Evolutionary conservation across 495 filamentous ascomycete species (phyloP), one percentile per base, ranked within the genome.

Genomic region (Penicillium ucsense): DNA sequence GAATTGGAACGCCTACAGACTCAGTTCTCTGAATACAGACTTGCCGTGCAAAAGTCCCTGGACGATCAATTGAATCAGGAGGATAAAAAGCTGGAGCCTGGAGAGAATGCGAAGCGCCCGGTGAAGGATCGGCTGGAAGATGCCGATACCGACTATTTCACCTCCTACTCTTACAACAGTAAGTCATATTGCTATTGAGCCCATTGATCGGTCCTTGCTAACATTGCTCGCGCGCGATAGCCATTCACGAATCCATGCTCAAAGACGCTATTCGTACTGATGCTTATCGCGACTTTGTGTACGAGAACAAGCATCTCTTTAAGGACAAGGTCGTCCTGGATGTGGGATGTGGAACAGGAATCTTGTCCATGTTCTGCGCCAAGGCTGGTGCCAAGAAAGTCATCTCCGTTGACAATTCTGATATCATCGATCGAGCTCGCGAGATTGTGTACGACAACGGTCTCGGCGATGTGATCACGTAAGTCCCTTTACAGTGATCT

Each of bases 321-420:
- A 83, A 85, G 65, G 85, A 84, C 62, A 94, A 94, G 72, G 77
- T 88, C 41, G 88, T 96, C 31, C 79, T 96, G 36, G 90, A 96
- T 64, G 88, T 96, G 38, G 90, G 90, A 43, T 95, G 89, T 60
- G 90, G 90, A 45, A 95, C 90, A 8, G 86, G 85, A 29, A 95
- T 96, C 54, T 76, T 96, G 48, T 94, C 87, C 53, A 88, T 96
- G 84, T 95, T 96, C 66, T 92, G 89, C 46, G 90, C 86, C 38
- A 81, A 81, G 62, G 89, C 90, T 38, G 90, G 91, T 53, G 89
- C 90, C 8, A 85, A 85, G 65, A 85, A 84, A 62, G 90, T 96
- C 39, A 87, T 92, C 57, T 86, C 88, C 27, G 90, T 96, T 11
- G 89, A 96, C 66, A 94, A 94, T 68, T 94, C 89, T 5, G 85